Conservation (phyloP, 129 eudicot species). For the Saposhnikovia divaricata region DNA sequence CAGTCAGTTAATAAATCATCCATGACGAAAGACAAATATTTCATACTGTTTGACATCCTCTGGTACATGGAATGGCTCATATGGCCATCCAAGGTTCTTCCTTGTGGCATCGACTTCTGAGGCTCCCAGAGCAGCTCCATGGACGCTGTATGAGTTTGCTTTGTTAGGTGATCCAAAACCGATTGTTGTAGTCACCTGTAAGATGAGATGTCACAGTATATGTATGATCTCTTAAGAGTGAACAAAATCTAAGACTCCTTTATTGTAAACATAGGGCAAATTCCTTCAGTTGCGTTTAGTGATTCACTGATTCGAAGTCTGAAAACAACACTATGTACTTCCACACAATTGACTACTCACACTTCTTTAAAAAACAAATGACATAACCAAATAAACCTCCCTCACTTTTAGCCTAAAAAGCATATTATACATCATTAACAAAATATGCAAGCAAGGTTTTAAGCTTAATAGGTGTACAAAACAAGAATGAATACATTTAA, state of each 20-base stretch:
- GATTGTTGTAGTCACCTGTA: constrained; percentile 88
- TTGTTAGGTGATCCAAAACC: constrained; percentile 96
- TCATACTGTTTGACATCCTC: constrained; percentile 80
- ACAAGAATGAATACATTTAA: background rate
- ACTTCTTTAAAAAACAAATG: background rate
- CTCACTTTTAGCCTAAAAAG: background rate
- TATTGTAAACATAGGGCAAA: no score
- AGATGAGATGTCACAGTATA: constrained; percentile 7
- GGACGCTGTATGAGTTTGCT: constrained; percentile 92
- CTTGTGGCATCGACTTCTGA: constrained; percentile 96
- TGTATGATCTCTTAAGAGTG: background rate
- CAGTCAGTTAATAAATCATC: background rate
- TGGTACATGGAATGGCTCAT: constrained; percentile 98
- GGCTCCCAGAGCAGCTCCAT: constrained; percentile 91
- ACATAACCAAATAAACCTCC: background rate
- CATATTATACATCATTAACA: background rate
- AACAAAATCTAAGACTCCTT: background rate
- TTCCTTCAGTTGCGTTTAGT: no score
- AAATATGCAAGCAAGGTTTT: background rate
- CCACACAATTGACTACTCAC: background rate
- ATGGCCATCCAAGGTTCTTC: constrained; percentile 85
- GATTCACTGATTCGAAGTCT: no score
- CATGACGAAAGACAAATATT: background rate
- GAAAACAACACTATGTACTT: no score
- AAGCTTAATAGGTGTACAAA: background rate